phyloP scores from a whole-genome alignment of 164 flowering plant species.

The Sedum album region DNA sequence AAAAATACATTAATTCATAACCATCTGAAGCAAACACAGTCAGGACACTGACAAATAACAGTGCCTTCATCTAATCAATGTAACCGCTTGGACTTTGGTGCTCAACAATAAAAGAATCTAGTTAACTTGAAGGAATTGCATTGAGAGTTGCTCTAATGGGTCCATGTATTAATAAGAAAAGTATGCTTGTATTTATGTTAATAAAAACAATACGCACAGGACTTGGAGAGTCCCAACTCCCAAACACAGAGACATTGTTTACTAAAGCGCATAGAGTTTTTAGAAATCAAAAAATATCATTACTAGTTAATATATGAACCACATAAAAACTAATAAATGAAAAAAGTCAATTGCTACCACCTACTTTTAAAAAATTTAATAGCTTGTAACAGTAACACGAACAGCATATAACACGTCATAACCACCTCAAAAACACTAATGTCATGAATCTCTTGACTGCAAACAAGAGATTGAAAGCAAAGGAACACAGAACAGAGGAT shows the following conservation, averaged over 20 bases:
- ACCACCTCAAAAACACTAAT: background rate
- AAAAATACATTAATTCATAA: background rate
- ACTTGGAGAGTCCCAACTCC: background rate
- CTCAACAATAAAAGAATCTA: background rate
- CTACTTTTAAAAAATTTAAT: background rate
- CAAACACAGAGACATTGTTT: background rate
- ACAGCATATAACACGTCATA: background rate
- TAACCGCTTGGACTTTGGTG: background rate
- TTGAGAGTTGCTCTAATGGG: background rate
- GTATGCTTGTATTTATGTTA: background rate
- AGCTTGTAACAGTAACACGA: background rate
- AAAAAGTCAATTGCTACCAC: slow-evolving; percentile 2
- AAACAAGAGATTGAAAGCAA: background rate
- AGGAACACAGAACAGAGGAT: background rate
- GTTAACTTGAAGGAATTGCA: background rate
- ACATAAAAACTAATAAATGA: background rate
- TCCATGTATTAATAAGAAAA: background rate
- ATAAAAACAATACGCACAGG: background rate
- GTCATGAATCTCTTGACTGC: background rate
- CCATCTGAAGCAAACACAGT: background rate
- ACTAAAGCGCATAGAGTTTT: background rate
- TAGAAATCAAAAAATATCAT: background rate
- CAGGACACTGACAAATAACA: too few species aligned
- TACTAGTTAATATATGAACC: background rate
- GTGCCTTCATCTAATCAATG: background rate